Evolutionary conservation across 768 basidiomycete genomes (phyloP), one percentile per base, ranked within the genome.

Genomic region (Royoungia palumana): DNA sequence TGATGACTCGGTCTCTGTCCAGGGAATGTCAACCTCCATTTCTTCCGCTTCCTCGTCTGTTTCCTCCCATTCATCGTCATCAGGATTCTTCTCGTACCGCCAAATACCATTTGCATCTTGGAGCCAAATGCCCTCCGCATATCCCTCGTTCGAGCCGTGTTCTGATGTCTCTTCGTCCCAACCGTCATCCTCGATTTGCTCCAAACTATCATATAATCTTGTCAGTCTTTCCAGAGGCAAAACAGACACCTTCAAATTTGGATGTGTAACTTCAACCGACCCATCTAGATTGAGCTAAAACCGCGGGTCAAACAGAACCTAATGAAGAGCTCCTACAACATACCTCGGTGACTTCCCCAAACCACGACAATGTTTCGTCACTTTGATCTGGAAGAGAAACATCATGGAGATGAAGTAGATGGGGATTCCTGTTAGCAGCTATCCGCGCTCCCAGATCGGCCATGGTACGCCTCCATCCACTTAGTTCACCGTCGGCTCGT

Each of bases 261-360:
- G 83, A 50, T 92, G 78, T 25, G 78, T 80, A 34, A 95, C 77
- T 58, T 87, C 80, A 21, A 89, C 77, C 5, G 77, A 77, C 13
- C 90, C 91, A 53, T 92, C 83, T 24, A 85, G 70, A 44, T 79
- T 74, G n/a, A 92, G 74, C 89, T 91, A 51, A 9, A 32, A 40
- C 51, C 34, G 25, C 20, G 37, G 40, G 53, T 49, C 41, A 54
- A 22, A 38, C n/a, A 46, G 56, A 39, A 22, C 13, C 32, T 14
- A 20, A 22, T 41, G 50, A 30, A 19, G 25, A 46, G 27, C 62
- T 41, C 40, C 6, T 5, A 13, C 9, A 41, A 51, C 81, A 42
- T 68, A 82, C 92, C 64, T 77, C 79, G 25, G 78, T 79, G 16
- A 96, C 92, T 71, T 95, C 90, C 20, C 94, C 94, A 46, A 89